Percentiles rank a stretch among this genome's conserved stretches.
phyloP scores from a whole-genome alignment of 1,284 basidiomycete species.

The Rhodotorula mucilaginosa region DNA sequence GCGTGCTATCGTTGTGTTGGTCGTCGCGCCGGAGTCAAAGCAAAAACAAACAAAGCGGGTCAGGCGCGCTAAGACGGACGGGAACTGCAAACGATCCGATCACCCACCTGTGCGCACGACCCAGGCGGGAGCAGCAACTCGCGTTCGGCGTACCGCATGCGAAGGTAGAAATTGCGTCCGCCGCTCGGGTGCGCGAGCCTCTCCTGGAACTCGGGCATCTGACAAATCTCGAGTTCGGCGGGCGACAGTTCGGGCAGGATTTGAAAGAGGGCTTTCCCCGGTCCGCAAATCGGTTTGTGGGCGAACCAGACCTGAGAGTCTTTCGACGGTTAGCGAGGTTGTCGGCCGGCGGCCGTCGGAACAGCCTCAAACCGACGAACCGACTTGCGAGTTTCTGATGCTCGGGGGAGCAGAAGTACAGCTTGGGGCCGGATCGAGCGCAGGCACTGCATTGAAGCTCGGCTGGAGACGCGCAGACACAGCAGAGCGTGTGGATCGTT shows the following conservation, averaged over 20 bases:
- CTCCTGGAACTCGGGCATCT: background rate
- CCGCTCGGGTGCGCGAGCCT: no score
- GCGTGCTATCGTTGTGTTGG: no score
- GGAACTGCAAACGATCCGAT: no score
- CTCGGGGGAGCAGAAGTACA: conserved; percentile 1
- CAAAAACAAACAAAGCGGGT: no score
- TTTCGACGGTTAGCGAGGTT: background rate
- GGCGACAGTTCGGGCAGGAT: background rate
- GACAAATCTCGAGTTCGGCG: background rate
- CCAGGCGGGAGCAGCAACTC: no score
- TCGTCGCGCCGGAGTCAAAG: no score
- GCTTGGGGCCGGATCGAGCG: background rate
- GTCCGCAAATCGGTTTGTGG: background rate
- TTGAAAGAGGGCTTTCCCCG: background rate
- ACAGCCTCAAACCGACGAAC: no score
- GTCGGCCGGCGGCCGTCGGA: no score
- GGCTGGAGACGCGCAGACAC: background rate
- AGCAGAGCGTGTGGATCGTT: background rate
- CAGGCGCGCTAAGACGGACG: no score
- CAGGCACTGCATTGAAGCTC: background rate
- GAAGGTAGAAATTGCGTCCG: no score
- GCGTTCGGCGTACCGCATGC: no score
- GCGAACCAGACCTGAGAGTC: background rate
- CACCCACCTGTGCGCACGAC: no score
- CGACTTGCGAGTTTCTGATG: background rate